These are phyloP conservation scores for Evernia prunastri DNA, from an alignment of 495 filamentous ascomycete species.

Conservation along the genomic window DNA sequence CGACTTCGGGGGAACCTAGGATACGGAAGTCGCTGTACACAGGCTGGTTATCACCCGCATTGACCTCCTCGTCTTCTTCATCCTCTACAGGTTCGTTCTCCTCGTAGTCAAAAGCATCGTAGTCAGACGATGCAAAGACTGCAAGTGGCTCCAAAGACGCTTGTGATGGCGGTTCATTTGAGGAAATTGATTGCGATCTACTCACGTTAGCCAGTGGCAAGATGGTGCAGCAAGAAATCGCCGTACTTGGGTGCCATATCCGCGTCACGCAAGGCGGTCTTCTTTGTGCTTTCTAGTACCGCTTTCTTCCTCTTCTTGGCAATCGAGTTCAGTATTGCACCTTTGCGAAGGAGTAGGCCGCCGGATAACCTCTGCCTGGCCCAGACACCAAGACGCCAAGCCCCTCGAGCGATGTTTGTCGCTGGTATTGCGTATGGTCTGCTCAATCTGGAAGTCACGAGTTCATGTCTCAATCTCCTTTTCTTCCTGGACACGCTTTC, in stretches of 20 bases:
- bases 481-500: conserved; percentile 56
- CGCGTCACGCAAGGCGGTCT: conserved; percentile 5
- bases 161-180: conserved; percentile 18
- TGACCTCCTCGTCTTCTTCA: conserved; percentile 6
- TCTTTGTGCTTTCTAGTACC: neutral
- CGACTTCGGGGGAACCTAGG: conserved; percentile 18
- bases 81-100: conserved; percentile 31
- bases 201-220: neutral
- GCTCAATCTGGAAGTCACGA: conserved; percentile 64
- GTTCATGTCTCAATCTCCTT: conserved; percentile 53
- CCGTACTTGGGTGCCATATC: conserved; percentile 14
- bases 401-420: conserved; percentile 59
- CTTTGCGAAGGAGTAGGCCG: conserved; percentile 43
- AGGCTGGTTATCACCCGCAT: neutral
- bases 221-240: conserved; percentile 7
- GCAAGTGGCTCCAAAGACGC: conserved; percentile 24
- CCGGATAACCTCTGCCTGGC: conserved; percentile 36
- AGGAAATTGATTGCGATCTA: neutral
- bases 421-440: conserved; percentile 61
- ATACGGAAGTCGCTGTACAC: conserved; percentile 29
- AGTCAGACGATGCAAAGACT: conserved; percentile 39
- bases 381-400: conserved; percentile 53
- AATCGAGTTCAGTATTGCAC: conserved; percentile 50
- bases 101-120: conserved; percentile 44
- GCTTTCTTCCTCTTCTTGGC: conserved; percentile 31